Conservation (phyloP, 169 alveolate species). For the Babesia divergens region DNA sequence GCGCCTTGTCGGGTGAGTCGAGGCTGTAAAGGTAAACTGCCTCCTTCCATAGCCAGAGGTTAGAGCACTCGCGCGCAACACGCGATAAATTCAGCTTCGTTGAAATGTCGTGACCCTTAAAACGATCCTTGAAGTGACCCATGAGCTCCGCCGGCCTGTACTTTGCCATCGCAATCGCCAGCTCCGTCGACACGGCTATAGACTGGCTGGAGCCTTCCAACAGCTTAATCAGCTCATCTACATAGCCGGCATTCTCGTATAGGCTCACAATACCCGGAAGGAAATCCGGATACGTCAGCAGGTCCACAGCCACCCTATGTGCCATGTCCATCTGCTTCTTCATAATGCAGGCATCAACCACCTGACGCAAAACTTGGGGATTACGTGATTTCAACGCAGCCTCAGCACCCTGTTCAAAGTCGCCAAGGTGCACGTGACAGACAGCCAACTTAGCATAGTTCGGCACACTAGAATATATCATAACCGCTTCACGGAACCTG, state of each 20-base stretch:
- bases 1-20: slow-evolving; percentile 95
- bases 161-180: slow-evolving; percentile 97
- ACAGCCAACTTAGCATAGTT: slow-evolving; percentile 96
- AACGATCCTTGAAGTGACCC: slow-evolving; percentile 90
- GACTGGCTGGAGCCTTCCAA: slow-evolving; percentile 56
- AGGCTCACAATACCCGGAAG: slow-evolving; percentile 85
- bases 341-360: slow-evolving; percentile 88
- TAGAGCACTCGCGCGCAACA: slow-evolving; percentile 90
- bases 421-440: slow-evolving; percentile 91
- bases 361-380: slow-evolving; percentile 92
- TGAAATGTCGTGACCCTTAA: slow-evolving; percentile 44
- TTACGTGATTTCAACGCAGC: slow-evolving; percentile 98
- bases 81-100: slow-evolving; percentile 88
- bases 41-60: slow-evolving; percentile 79
- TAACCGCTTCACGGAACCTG: slow-evolving; percentile 88
- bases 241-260: slow-evolving; percentile 62
- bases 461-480: slow-evolving; percentile 90
- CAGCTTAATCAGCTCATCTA: slow-evolving; percentile 59
- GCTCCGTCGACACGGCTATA: slow-evolving; percentile 94
- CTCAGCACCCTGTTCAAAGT: slow-evolving; percentile 94
- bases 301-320: slow-evolving; percentile 91
- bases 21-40: slow-evolving; percentile 91
- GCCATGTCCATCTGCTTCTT: slow-evolving; percentile 88
- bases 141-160: slow-evolving; percentile 95
- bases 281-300: slow-evolving; percentile 97